Conservation (phyloP, 2,329 filamentous ascomycete genomes). For the Eutypella sp. region DNA sequence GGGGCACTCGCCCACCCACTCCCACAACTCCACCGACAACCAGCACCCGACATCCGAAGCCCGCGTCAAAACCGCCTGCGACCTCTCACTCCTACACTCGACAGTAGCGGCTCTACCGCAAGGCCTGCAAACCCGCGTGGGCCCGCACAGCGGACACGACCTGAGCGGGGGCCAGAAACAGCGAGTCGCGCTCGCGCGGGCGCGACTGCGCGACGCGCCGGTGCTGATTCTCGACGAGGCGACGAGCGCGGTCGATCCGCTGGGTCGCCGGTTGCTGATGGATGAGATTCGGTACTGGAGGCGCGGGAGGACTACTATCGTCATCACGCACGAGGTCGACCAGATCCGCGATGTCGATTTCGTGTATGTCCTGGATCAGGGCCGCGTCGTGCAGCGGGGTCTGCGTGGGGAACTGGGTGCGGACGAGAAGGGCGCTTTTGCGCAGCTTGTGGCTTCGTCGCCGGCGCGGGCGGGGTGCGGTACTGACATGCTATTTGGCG, state of each 20-base stretch:
- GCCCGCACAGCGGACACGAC: slow-evolving; percentile 55
- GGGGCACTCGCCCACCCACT: slow-evolving; percentile 48
- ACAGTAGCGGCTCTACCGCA: slow-evolving; percentile 63
- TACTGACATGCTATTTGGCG: background rate
- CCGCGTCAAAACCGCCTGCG: slow-evolving; percentile 53
- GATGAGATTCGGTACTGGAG: slow-evolving; percentile 74
- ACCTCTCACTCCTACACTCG: slow-evolving; percentile 63
- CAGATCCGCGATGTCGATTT: slow-evolving; percentile 71
- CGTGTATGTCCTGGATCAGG: slow-evolving; percentile 72
- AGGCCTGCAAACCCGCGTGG: slow-evolving; percentile 68
- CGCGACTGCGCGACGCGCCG: slow-evolving; percentile 69
- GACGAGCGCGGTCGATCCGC: slow-evolving; percentile 79
- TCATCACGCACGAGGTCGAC: slow-evolving; percentile 85
- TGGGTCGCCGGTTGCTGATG: slow-evolving; percentile 63
- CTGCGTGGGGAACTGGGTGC: slow-evolving; percentile 49
- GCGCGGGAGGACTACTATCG: slow-evolving; percentile 75
- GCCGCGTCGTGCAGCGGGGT: slow-evolving; percentile 64
- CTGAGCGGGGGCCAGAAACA: slow-evolving; percentile 85
- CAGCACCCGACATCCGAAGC: slow-evolving; percentile 30
- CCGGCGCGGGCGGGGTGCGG: background rate
- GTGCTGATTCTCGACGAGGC: slow-evolving; percentile 85
- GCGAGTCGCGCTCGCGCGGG: slow-evolving; percentile 73
- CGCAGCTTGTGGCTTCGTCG: slow-evolving; percentile 30
- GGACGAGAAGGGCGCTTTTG: slow-evolving; percentile 41
- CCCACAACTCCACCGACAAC: slow-evolving; percentile 37